Base-by-base conservation (phyloP, 139 green algal species). In the Picochlorum costavermella region DNA sequence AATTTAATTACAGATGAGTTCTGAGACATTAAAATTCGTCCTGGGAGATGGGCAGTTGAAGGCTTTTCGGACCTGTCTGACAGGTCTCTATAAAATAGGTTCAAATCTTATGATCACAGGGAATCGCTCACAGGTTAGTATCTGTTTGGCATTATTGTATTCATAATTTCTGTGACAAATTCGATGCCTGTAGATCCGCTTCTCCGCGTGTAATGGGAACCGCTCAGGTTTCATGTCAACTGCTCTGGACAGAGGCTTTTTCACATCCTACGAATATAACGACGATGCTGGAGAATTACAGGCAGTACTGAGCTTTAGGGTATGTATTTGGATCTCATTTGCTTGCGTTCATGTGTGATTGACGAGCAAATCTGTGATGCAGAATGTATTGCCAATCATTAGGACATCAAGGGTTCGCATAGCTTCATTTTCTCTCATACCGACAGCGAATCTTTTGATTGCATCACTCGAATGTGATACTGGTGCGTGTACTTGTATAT, bases 41-140 rank as follows among this genome's bases (percentile, higher is more conserved):
- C 48, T 78, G 26, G 50, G 53, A 20, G 71, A 78, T 26, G 23
- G 44, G 11, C 37, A 78, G 60, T 26, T 78, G 23, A 78, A 74
- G 26, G 29, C 70, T 26, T 69, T 78, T 44, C 64, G 53, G 36
- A 28, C 33, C 31, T 40, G 43, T 25, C 51, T 78, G 20, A 65
- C 58, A 16, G 36, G 49, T 29, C 43, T 78, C 20, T 31, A 63
- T 33, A 78, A 78, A 60, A 78, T 78, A 36, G 80, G 81, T 28
- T 65, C 61, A 8, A 80, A 90, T 43, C 69, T 91, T 16, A 65
- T 86, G 13, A 65, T 91, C 4, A 80, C 87, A 57, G 83, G 73
- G 2, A 30, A 74, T 13, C 81, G 81, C 12, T 55, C 80, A 23
- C 44, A 69, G 70, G 81, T 83, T 20, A 8, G 56, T 2, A 13